phyloP scores from a whole-genome alignment of 352 stramenopile species.

The Phytophthora macrochlamydospora region DNA sequence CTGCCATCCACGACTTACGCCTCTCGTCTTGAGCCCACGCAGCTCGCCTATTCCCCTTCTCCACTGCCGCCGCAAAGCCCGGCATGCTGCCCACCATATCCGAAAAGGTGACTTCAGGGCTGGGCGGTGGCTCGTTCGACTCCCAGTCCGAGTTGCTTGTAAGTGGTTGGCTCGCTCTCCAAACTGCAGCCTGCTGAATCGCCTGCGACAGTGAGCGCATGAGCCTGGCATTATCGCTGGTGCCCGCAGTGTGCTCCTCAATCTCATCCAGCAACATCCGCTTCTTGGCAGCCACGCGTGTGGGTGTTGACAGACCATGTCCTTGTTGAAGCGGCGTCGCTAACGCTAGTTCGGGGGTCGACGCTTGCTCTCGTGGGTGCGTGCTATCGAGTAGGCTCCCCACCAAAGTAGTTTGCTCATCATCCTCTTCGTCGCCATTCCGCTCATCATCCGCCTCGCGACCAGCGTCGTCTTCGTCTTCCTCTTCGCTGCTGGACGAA shows the following conservation, averaged over 20 bases:
- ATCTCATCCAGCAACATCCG: slow-evolving; percentile 73
- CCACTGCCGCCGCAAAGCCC: slow-evolving; percentile 45
- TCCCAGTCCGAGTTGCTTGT: slow-evolving; percentile 75
- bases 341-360: slow-evolving; percentile 13
- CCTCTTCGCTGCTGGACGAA: slow-evolving; percentile 80
- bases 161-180: slow-evolving; percentile 75
- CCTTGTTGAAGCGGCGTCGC: slow-evolving; percentile 17
- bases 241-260: slow-evolving; percentile 64
- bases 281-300: slow-evolving; percentile 22
- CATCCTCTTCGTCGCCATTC: slow-evolving; percentile 63
- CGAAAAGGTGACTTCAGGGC: slow-evolving; percentile 74
- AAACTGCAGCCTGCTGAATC: slow-evolving; percentile 79
- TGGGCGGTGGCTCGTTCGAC: slow-evolving; percentile 54
- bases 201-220: slow-evolving; percentile 79
- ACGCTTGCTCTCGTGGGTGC: slow-evolving; percentile 52
- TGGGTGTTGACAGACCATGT: slow-evolving; percentile 18
- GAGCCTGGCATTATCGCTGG: slow-evolving; percentile 63
- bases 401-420: slow-evolving; percentile 82
- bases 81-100: slow-evolving; percentile 77
- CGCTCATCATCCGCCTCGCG: slow-evolving; percentile 49
- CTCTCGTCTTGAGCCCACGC: slow-evolving; percentile 66
- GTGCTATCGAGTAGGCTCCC: slow-evolving; percentile 75
- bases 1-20: slow-evolving; percentile 78
- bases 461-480: slow-evolving; percentile 57
- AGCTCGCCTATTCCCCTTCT: slow-evolving; percentile 43